Evolutionary conservation across 768 basidiomycete species (phyloP), one percentile per base, ranked within the genome.

Genomic region (Holtermannia corniformis): DNA sequence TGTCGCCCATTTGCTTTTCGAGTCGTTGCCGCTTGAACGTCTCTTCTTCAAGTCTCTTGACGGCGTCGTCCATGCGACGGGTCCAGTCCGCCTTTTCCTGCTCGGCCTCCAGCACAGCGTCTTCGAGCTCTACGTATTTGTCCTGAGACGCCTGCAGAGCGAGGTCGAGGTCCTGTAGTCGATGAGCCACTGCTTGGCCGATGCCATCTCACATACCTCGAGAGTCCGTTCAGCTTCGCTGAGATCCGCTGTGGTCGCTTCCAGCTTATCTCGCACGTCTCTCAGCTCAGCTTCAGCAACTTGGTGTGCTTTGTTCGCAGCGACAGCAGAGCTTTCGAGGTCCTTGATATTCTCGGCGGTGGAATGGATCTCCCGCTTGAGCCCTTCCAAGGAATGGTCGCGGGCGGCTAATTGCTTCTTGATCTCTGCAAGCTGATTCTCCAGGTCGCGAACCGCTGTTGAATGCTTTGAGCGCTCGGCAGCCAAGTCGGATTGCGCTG

Each of bases 121-220:
- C 93, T 71, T 99, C 93, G 51, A 90, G 84, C 52, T 85, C 83
- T 52, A 85, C 81, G 55, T 84, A 85, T 62, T 87, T 87, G 28
- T 79, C 77, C 62, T 87, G 85, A 4, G 85, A 79, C 20, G 78
- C 72, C 0, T 76, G 68, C n/a, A 93, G 73, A 68, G 91, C 84
- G 37, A 84, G 82, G 59, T 92, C 87, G 45, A 88, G 74, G 41
- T 75, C 77, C 88, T 95, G 61, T 4, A 51, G 44, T 53, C 56
- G 58, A 51, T 25, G 46, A 32, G 28, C 16, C n/a, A n/a, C n/a
- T n/a, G n/a, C n/a, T n/a, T n/a, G n/a, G n/a, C n/a, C n/a, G n/a
- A n/a, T n/a, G n/a, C n/a, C n/a, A 44, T 22, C 22, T 11, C 26
- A 72, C 75, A 50, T 66, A 87, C 91, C 78, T 90, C 90, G 74